phyloP scores from a whole-genome alignment of 2,329 filamentous ascomycete genomes.

The Colletotrichum acutatum region DNA sequence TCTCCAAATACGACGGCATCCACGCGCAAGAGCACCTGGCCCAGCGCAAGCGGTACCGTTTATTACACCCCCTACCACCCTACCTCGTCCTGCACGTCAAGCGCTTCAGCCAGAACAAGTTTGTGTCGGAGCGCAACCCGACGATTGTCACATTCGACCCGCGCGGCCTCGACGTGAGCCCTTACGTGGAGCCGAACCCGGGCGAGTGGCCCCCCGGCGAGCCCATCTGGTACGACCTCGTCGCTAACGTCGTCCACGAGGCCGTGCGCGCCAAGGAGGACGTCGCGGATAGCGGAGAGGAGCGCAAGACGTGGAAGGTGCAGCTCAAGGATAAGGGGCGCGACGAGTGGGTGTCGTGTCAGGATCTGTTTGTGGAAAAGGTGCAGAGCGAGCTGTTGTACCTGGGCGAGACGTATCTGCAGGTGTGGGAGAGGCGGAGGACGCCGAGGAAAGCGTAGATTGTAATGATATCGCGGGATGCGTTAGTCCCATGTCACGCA shows the following conservation, averaged over 20 bases:
- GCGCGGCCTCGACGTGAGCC: slow-evolving; percentile 82
- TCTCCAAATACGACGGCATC: slow-evolving; percentile 93
- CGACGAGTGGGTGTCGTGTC: slow-evolving; percentile 91
- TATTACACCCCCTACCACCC: slow-evolving; percentile 90
- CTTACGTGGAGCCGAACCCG: slow-evolving; percentile 91
- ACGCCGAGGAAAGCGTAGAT: slow-evolving; percentile 50
- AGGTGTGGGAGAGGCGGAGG: slow-evolving; percentile 92
- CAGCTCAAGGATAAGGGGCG: slow-evolving; percentile 85
- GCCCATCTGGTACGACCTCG: slow-evolving; percentile 93
- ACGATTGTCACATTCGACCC: slow-evolving; percentile 98
- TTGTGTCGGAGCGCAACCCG: slow-evolving; percentile 93
- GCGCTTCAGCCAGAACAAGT: slow-evolving; percentile 96
- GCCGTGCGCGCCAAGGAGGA: slow-evolving; percentile 79
- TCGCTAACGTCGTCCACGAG: slow-evolving; percentile 93
- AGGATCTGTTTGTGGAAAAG: slow-evolving; percentile 93
- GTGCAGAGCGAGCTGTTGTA: slow-evolving; percentile 91
- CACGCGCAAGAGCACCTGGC: slow-evolving; percentile 89
- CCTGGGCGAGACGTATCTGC: slow-evolving; percentile 92
- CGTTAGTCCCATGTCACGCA: background rate
- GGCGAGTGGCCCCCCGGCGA: slow-evolving; percentile 76
- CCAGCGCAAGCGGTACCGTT: slow-evolving; percentile 87
- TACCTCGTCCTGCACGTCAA: slow-evolving; percentile 96
- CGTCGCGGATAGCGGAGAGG: slow-evolving; percentile 90
- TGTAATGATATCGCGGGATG: background rate
- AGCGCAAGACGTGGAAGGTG: slow-evolving; percentile 91